Base-by-base conservation (phyloP, 345 rosid genomes). In the Pugionium cornutum region DNA sequence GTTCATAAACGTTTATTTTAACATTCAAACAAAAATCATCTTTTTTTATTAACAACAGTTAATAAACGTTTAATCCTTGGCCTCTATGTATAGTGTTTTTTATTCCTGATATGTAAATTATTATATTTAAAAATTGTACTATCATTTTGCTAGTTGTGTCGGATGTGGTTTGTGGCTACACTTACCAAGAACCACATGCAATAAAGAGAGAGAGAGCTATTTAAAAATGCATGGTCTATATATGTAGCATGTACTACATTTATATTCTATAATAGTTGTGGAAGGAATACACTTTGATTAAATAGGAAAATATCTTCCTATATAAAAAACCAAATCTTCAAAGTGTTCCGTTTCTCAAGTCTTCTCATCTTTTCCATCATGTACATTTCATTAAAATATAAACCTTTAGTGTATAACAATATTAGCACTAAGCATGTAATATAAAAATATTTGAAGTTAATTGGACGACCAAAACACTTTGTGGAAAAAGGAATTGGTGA, bases 291-390 rank as follows among this genome's bases (percentile, higher is more conserved):
- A 58, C 37, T 50, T 53, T 29, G 11, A n/a, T 7, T 50, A 61
- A 61, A 41, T 44, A 46, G 2, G 69, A 54, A 70, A 40, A 62
- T 33, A 70, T 53, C 55, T 70, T 53, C 51, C 30, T 10, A 39
- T 39, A 42, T 41, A 18, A 46, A 54, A 53, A 54, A 63, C 45
- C 50, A 63, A 70, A 70, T 63, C 75, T 70, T 55, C 69, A 64
- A 62, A 62, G 69, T 40, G 18, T 18, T 18, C 18, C 63, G 28
- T 51, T 57, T 39, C 55, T 39, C 55, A 70, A 50, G 69, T 71
- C 69, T 63, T 55, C 48, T 71, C 69, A 55, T 71, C 69, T 71
- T 64, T 71, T 61, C 29, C 52, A 63, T 63, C 55, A 62, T 68
- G 46, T 42, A 9, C n/a, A 45, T 69, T 44, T 29, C 3, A 11